Conservation (phyloP, 768 basidiomycete genomes). For the Calocera viscosa region DNA sequence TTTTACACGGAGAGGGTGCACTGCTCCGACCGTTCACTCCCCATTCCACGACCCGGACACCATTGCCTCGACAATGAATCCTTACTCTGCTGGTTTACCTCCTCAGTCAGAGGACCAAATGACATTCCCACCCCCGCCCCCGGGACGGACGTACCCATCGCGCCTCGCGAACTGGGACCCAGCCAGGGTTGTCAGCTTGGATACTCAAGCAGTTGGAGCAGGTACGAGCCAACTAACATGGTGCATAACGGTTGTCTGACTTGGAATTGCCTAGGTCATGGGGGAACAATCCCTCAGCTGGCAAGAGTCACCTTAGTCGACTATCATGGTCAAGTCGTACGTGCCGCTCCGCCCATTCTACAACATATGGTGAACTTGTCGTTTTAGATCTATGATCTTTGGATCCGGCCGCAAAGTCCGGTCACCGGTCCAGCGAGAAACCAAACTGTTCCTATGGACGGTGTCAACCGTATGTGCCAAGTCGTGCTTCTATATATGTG, state of each 20-base stretch:
- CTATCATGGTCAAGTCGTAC: background rate
- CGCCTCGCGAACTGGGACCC: background rate
- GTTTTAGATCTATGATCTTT: background rate
- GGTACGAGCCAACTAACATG: background rate
- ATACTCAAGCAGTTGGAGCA: conserved; percentile 2
- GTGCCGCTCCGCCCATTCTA: background rate
- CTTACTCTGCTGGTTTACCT: background rate
- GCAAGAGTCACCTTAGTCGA: background rate
- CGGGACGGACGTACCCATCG: background rate
- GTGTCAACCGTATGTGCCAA: background rate
- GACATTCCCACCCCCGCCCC: background rate
- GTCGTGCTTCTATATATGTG: too few species aligned
- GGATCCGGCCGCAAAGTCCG: background rate
- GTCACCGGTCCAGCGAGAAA: background rate
- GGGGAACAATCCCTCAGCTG: background rate
- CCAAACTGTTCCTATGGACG: background rate
- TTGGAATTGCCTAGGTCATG: background rate
- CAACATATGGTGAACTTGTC: background rate
- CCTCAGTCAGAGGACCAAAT: background rate
- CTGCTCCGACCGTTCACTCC: background rate
- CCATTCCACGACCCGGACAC: background rate
- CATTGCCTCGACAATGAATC: background rate
- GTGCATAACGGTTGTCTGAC: background rate
- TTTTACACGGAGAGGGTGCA: background rate
- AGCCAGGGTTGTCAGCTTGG: background rate